Conservation (phyloP, 179 eudicot genomes). For the Dionaea muscipula region DNA sequence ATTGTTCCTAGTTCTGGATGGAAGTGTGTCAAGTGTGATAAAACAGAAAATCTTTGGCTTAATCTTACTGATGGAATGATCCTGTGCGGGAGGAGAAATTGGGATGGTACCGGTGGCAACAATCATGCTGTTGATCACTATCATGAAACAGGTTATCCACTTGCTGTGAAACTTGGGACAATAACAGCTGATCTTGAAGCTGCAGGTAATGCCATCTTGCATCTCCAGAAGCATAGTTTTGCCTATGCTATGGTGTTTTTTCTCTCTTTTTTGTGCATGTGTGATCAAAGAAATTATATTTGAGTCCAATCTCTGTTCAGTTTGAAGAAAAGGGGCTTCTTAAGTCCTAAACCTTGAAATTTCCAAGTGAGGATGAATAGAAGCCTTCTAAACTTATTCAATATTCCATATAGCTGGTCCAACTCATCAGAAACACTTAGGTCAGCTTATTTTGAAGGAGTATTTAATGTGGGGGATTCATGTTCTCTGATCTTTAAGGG, state of each 20-base stretch:
- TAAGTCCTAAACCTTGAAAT: too few species aligned
- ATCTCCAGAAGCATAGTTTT: constrained; percentile 7
- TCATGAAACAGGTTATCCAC: constrained; percentile 56
- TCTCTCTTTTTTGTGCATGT: not conserved
- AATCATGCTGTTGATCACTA: constrained; percentile 89
- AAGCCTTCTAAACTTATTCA: too few species aligned
- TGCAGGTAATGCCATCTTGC: constrained; percentile 55
- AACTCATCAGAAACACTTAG: too few species aligned
- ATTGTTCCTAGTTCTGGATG: constrained; percentile 78
- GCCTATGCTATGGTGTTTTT: not conserved
- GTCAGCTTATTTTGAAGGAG: too few species aligned
- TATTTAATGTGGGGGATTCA: too few species aligned
- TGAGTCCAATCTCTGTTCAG: too few species aligned
- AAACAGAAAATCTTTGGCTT: constrained; percentile 90
- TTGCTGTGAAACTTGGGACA: constrained; percentile 96
- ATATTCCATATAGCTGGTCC: too few species aligned
- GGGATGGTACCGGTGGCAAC: constrained; percentile 97
- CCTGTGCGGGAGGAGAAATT: constrained; percentile 87
- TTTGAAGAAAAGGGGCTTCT: too few species aligned
- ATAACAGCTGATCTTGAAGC: constrained; percentile 79
- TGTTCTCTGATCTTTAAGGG: too few species aligned
- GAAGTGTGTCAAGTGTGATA: constrained; percentile 89
- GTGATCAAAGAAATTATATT: too few species aligned
- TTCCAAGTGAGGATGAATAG: too few species aligned
- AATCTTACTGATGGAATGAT: constrained; percentile 89